Evolutionary conservation across 73 alveolate genomes (phyloP).

Genomic region (Paramecium octaurelia): DNA sequence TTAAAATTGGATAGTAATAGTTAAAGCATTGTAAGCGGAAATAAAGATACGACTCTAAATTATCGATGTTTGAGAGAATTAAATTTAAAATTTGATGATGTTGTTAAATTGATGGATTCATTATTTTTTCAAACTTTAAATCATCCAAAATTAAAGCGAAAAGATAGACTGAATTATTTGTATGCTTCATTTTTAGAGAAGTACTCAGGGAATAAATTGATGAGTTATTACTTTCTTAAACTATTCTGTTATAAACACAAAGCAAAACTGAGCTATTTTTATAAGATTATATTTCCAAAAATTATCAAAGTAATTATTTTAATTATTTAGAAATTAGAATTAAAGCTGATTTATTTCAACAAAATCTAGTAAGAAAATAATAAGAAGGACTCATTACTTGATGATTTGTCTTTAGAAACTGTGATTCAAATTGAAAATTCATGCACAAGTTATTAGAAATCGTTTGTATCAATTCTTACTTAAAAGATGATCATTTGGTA

Average conservation of each 20-base stretch:
- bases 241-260: not conserved
- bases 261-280: not conserved
- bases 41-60: not conserved
- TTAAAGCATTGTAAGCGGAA: not conserved
- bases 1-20: not conserved
- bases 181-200: constrained; percentile 18
- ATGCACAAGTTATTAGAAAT: not conserved
- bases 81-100: not conserved
- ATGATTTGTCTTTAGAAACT: not conserved
- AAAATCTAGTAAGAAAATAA: not conserved
- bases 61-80: not conserved
- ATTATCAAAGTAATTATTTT: not conserved
- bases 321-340: constrained; percentile 14
- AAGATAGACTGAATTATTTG: not conserved
- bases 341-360: not conserved
- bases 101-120: constrained; percentile 27
- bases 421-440: not conserved
- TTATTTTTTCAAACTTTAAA: not conserved
- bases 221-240: constrained; percentile 19
- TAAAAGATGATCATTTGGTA: not conserved
- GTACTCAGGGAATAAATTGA: not conserved
- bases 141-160: not conserved
- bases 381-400: not conserved
- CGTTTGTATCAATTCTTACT: not conserved
- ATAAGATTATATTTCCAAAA: not conserved